Conservation (phyloP, 1,284 basidiomycete genomes). For the Cutaneotrichosporon sp. region DNA sequence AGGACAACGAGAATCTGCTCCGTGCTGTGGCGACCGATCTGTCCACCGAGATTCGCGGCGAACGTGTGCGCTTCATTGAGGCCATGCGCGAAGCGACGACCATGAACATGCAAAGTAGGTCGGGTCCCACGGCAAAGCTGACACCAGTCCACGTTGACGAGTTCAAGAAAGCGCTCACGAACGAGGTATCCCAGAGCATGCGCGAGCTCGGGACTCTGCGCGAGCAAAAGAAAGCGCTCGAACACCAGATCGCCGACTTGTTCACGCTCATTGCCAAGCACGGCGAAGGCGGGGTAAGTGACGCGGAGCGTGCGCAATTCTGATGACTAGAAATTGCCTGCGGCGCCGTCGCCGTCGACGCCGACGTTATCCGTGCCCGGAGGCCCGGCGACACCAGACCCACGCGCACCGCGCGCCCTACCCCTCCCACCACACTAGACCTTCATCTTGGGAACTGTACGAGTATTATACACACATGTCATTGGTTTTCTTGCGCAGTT, state of each 20-base stretch:
- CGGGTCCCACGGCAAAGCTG: not conserved
- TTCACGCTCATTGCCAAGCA: constrained; percentile 45
- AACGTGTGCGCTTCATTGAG: constrained; percentile 75
- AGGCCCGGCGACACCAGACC: too few relatives aligned
- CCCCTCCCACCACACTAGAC: too few relatives aligned
- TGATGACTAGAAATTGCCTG: too few relatives aligned
- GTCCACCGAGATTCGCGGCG: constrained; percentile 72
- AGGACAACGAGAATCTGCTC: constrained; percentile 64
- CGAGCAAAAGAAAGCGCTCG: constrained; percentile 64
- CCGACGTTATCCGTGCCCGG: too few relatives aligned
- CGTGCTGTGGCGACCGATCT: constrained; percentile 66
- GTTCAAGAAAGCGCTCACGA: constrained; percentile 45
- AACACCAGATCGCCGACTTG: constrained; percentile 52
- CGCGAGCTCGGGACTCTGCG: constrained; percentile 67
- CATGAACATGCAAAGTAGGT: constrained; percentile 71
- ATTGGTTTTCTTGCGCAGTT: too few relatives aligned
- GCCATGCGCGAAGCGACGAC: constrained; percentile 84
- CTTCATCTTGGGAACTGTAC: too few relatives aligned
- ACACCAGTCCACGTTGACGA: constrained; percentile 66
- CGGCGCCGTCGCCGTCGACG: too few relatives aligned
- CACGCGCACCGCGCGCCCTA: too few relatives aligned
- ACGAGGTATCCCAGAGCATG: constrained; percentile 57
- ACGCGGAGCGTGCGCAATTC: too few relatives aligned
- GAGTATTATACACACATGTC: too few relatives aligned
- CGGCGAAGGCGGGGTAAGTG: too few relatives aligned